Evolutionary conservation across 257 asterid genomes (phyloP), one percentile per base, ranked within the genome.

Genomic region (Ligustrum vulgare): DNA sequence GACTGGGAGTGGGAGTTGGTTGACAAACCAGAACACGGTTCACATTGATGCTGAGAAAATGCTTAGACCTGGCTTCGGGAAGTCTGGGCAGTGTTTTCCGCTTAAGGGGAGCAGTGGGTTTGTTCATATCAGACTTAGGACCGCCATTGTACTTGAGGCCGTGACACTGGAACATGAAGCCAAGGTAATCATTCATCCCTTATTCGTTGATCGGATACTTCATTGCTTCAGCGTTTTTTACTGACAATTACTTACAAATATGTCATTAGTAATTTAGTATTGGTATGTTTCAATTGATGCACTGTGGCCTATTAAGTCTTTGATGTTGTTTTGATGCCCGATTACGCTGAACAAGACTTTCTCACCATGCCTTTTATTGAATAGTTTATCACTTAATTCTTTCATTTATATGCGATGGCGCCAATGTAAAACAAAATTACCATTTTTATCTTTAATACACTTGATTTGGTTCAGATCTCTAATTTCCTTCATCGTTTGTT

Each of bases 71-170:
- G 93, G 98, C 83, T 93, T 95, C 81, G 99, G 98, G 72, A 97
- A 93, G 87, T 98, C 99, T 54, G 98, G 98, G n/a, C 91, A 89
- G 23, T 95, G 99, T 80, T 92, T 93, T 80, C 87, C 97, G 11
- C 87, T 95, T 15, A 91, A 88, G 33, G 96, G 97, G 51, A 79
- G 81, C 36, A 73, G 70, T 70, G 98, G 98, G 6, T 91, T 88
- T 86, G 91, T 93, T 33, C 91, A 79, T 80, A 86, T 95, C 69
- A 82, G 63, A 81, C 96, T 95, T 36, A 86, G 94, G 84, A 65
- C 86, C 58, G 80, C 91, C 68, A 91, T 93, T 67, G 79, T 92
- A 7, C 96, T 92, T 1, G 93, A 87, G 76, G 98, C 97, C 11
- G 88, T 94, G 70, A 92, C 97, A 11, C 86, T 94, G 37, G 98